Base-by-base conservation (phyloP, 768 basidiomycete species). In the Candolleomyces eurysporus region DNA sequence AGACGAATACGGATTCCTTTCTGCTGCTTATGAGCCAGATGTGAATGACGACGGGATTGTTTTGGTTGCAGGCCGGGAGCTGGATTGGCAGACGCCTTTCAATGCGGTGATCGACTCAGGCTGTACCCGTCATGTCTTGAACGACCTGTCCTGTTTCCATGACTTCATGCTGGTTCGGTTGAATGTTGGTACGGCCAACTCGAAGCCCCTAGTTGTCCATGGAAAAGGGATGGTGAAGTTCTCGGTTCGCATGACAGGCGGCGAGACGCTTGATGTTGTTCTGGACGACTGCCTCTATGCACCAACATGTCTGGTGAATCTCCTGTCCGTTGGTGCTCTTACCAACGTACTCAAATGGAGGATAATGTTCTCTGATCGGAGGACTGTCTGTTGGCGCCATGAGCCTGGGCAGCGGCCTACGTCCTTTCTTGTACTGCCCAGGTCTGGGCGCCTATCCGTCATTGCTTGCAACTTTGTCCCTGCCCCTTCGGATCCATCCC, bases 201-300 rank as follows among this genome's bases (percentile, higher is more conserved):
- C 64, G 53, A 67, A 68, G 6, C 46, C 50, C 0, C 57, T 72
- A 0, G 4, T 0, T 0, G 63, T 65, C 0, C 46, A 63, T 0
- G 69, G 60, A 1, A 19, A 59, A 0, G 69, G 72, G 8, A 57
- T 63, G 17, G 66, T 69, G 2, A 11, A 5, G n/a, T 43, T 43
- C n/a, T n/a, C 42, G 2, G 13, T 36, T n/a, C 31, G 1, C 53
- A 67, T 14, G 8, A 43, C 50, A 49, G 32, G 48, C 30, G 63
- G 61, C 3, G 11, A 59, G 6, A 0, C 17, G 14, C 53, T 68
- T 2, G 46, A 58, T 0, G 4, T 72, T 1, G 43, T 17, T 4
- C 53, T 72, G 2, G 21, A 32, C 14, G 62, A 67, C 30, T 74
- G 72, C 50, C 64, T 74, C 0, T 65, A 67, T 60, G 64, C 70